Evolutionary conservation across 331 rosid genomes (phyloP).

Genomic region (Saraca asoca): DNA sequence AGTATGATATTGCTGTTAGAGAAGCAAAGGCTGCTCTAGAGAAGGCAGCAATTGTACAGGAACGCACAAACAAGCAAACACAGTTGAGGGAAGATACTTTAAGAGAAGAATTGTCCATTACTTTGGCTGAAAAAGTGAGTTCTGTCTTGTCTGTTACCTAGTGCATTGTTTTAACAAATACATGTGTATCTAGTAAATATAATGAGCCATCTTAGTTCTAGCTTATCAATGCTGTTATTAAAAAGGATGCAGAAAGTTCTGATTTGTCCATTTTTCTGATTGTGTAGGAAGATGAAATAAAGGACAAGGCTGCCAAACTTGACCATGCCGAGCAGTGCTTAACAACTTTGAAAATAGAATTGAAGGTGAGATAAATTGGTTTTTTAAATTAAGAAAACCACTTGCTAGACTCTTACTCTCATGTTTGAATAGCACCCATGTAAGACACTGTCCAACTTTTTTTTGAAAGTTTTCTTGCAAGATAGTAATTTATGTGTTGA

Average conservation of each 20-base stretch:
- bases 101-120: constrained; percentile 73
- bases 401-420: not conserved
- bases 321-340: constrained; percentile 82
- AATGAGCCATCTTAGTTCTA: not conserved
- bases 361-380: constrained; percentile 68
- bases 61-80: constrained; percentile 70
- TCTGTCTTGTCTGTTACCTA: not conserved
- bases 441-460: too few species aligned
- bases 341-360: constrained; percentile 70
- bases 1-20: constrained; percentile 76
- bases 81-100: constrained; percentile 89
- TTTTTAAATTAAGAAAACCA: constrained; percentile 5
- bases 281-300: constrained; percentile 80
- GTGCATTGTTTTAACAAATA: too few species aligned
- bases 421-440: too few species aligned
- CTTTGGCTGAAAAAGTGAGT: constrained; percentile 77
- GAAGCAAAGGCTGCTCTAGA: constrained; percentile 88
- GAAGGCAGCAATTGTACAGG: constrained; percentile 83
- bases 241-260: constrained; percentile 16
- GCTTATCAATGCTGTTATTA: too few species aligned
- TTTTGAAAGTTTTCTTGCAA: too few species aligned
- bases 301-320: constrained; percentile 64
- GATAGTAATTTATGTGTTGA: not conserved
- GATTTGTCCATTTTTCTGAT: constrained; percentile 30
- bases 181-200: too few species aligned